Base-by-base conservation (phyloP, 257 asterid species). In the Nemophila menziesii region DNA sequence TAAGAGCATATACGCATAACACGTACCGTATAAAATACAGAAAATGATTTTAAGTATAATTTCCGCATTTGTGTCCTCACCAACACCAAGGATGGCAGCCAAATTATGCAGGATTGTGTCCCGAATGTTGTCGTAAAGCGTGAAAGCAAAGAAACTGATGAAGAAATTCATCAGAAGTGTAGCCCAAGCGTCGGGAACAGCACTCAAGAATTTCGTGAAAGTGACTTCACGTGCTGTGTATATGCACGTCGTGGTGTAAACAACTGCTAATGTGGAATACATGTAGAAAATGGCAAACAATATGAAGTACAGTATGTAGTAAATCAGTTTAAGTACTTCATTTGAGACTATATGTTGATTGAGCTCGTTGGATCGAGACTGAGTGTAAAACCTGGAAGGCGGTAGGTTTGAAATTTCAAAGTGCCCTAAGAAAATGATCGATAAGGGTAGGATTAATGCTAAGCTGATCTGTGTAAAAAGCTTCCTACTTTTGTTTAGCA, bases 341-440 rank as follows among this genome's bases (percentile, higher is more conserved):
- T n/a, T n/a, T n/a, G n/a, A 15, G n/a, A 24, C 22, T 5, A 8
- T 8, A 1, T 17, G 18, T 26, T 9, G 26, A 22, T 40, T 20
- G 19, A 26, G 26, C 3, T 18, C 22, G 13, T 16, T 16, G 5
- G 41, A 11, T 23, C 33, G 12, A 12, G 10, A 13, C 5, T 39
- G 37, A 0, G 17, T 22, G 20, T 16, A 16, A 18, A 26, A 40
- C n/a, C 11, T 5, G 3, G 47, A 15, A 22, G 24, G 16, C 3
- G 16, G 8, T 26, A 14, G 27, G 8, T 39, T 19, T 9, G 7
- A 21, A 2, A 16, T 11, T 10, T 48, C 16, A 11, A 18, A 3
- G 8, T 51, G 39, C 1, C 48, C 57, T 17, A 39, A 39, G 48
- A 22, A 39, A 20, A 51, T 51, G 57, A 51, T 15, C 16, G 57